Evolutionary conservation across 1,284 basidiomycete genomes (phyloP), one percentile per base, ranked within the genome.

Genomic region (Tilletia caries): DNA sequence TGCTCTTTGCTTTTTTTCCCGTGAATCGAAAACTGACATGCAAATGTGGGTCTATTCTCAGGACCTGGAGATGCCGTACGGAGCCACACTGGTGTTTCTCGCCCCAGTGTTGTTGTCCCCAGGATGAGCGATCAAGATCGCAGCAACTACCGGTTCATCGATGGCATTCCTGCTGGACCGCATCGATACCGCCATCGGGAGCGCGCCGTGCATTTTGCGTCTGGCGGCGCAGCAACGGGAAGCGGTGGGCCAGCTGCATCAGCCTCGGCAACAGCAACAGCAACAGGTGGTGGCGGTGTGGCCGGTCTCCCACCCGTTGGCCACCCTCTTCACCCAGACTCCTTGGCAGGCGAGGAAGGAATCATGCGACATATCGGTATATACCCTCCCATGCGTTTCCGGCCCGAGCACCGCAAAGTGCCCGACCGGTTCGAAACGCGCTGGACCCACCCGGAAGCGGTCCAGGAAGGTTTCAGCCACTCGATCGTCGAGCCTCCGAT

Each of bases 401-500:
- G 52, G 4, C 5, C 25, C 12, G 58, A 66, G 65, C 64, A 72
- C n/a, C 65, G 65, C 46, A 73, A 73, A 27, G 52, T 72, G 8
- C 75, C 75, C 20, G 66, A 70, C 13, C 54, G 69, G 29, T 78
- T 72, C 54, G 73, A 80, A 44, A 65, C 68, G 4, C 58, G 70
- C 8, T 76, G 74, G 77, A 77, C 77, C 0, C 78, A 80, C 67
- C 75, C 75, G 1, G 67, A 71, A 20, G 68, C 72, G 1, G 70
- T 60, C 15, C 67, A 66, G 50, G 48, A 71, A 3, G 71, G 72
- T 10, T 78, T 76, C 65, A 70, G 74, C 20, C 71, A 78, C 18
- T 68, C 64, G 50, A 73, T 81, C 60, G 71, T 79, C 41, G 79
- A 80, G 71, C 79, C 79, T 20, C 75, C 79, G 6, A 70, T 81